Evolutionary conservation across 805 yeast species (phyloP).

Genomic region (Cyberlindnera japonica): DNA sequence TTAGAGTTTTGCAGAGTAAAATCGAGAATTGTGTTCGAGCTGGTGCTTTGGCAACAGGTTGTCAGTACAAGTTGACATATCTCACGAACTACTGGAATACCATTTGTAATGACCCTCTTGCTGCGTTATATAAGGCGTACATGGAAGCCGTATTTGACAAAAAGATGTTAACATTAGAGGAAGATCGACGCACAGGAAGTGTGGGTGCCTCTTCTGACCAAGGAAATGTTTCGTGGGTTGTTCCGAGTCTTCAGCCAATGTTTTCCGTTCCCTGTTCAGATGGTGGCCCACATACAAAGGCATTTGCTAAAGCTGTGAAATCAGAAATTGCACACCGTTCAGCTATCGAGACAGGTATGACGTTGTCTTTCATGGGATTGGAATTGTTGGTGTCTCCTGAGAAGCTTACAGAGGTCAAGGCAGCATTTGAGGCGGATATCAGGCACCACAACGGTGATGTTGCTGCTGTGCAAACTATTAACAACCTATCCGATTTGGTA

Average conservation of each 20-base stretch:
- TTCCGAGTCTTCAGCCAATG: conserved; percentile 12
- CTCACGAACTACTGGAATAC: conserved; percentile 12
- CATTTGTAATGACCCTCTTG: conserved; percentile 5
- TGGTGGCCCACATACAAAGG: conserved; percentile 12
- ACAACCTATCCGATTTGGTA: too few relatives aligned
- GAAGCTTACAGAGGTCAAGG: conserved; percentile 6
- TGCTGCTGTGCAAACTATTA: too few relatives aligned
- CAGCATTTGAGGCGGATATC: conserved; percentile 7
- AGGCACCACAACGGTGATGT: too few relatives aligned
- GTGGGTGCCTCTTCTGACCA: conserved; percentile 12
- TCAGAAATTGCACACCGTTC: conserved; percentile 5
- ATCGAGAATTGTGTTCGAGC: conserved; percentile 11
- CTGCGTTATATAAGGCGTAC: not conserved
- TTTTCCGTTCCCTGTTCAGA: conserved; percentile 1
- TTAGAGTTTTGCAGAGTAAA: conserved; percentile 6
- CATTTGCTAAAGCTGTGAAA: conserved; percentile 5
- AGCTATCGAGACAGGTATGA: conserved; percentile 10
- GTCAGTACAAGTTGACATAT: conserved; percentile 10
- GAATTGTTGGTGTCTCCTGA: conserved; percentile 8
- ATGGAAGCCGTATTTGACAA: conserved; percentile 4
- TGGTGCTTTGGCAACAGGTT: conserved; percentile 13
- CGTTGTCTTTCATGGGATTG: conserved; percentile 3
- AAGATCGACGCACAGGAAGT: not conserved
- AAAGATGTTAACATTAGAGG: conserved; percentile 2
- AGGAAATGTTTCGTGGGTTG: conserved; percentile 11